These are phyloP conservation scores for Nakazawaea populi DNA, from an alignment of 805 yeast species.

Conservation along the genomic window DNA sequence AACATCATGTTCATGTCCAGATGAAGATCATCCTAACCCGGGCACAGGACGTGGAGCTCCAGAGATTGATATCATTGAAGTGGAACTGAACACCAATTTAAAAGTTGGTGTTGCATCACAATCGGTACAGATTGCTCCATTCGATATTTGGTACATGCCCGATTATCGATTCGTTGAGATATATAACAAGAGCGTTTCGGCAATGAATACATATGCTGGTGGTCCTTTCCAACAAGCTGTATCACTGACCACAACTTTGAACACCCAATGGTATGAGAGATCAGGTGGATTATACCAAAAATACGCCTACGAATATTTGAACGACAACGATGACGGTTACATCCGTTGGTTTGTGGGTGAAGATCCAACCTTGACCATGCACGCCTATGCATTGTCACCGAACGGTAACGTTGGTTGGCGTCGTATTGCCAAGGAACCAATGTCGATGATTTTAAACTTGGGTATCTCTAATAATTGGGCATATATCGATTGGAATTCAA, in stretches of 20 bases:
- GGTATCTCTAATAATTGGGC: slow-evolving; percentile 94
- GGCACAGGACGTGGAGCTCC: slow-evolving; percentile 95
- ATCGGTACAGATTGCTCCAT: slow-evolving; percentile 88
- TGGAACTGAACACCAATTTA: slow-evolving; percentile 53
- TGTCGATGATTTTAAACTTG: slow-evolving; percentile 81
- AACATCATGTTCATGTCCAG: slow-evolving; percentile 71
- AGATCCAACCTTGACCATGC: slow-evolving; percentile 66
- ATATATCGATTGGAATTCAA: slow-evolving; percentile 81
- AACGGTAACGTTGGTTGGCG: slow-evolving; percentile 89
- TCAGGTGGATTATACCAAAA: slow-evolving; percentile 62
- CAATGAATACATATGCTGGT: slow-evolving; percentile 85
- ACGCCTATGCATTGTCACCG: slow-evolving; percentile 74
- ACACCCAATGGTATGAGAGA: slow-evolving; percentile 74
- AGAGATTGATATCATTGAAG: slow-evolving; percentile 90
- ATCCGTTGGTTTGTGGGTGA: slow-evolving; percentile 84
- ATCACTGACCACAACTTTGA: slow-evolving; percentile 75
- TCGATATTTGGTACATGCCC: slow-evolving; percentile 91
- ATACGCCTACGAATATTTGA: slow-evolving; percentile 72
- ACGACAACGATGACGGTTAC: slow-evolving; percentile 68
- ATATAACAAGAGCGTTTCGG: slow-evolving; percentile 59
- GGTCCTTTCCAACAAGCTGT: slow-evolving; percentile 94
- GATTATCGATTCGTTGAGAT: slow-evolving; percentile 78
- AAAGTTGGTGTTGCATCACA: slow-evolving; percentile 76
- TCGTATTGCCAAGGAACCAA: slow-evolving; percentile 81
- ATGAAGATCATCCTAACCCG: slow-evolving; percentile 80